Evolutionary conservation across 495 filamentous ascomycete species (phyloP).

Genomic region (Copromyces sp.): DNA sequence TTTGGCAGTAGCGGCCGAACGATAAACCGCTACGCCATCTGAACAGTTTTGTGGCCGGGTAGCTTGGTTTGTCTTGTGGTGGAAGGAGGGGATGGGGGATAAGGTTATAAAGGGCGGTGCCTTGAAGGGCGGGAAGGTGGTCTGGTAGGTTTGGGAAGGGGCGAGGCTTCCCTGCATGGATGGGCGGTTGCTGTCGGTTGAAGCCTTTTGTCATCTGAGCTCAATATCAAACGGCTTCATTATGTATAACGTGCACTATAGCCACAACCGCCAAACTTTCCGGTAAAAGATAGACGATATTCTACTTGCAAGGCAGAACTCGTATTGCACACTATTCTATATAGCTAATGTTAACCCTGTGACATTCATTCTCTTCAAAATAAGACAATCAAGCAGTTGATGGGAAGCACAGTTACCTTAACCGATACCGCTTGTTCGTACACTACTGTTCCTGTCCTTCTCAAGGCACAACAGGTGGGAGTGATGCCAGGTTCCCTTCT

Average conservation of each 20-base stretch:
- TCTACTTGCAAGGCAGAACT: no score
- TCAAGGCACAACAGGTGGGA: neutral
- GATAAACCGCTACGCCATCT: neutral
- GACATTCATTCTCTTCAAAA: no score
- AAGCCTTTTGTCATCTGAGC: no score
- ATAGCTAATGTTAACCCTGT: no score
- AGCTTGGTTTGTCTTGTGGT: neutral
- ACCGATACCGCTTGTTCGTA: neutral
- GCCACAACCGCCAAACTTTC: no score
- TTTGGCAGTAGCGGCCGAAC: neutral
- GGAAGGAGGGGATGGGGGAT: neutral
- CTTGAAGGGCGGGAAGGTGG: neutral
- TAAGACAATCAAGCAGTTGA: no score
- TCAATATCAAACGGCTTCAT: no score
- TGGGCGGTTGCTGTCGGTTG: no score
- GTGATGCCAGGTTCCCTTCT: neutral
- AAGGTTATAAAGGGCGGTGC: neutral
- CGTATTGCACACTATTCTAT: no score
- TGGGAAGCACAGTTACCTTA: no score
- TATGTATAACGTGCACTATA: no score
- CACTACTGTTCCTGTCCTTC: neutral
- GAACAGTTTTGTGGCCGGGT: neutral
- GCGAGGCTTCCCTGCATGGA: neutral
- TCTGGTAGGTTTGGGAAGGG: neutral
- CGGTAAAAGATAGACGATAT: no score